Conservation (phyloP, 2,329 filamentous ascomycete genomes). For the Aspergillus hortae region DNA sequence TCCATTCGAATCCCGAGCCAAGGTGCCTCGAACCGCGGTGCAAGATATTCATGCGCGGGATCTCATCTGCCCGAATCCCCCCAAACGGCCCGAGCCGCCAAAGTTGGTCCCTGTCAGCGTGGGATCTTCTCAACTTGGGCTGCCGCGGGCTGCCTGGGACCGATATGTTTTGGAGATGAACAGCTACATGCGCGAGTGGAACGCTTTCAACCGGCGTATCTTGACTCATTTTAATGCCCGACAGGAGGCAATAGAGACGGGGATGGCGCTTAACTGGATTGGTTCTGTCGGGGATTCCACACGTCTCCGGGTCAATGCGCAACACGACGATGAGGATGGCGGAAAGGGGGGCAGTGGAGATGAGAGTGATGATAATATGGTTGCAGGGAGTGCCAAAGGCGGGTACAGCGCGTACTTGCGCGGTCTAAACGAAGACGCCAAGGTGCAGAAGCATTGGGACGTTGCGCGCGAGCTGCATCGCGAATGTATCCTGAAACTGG, state of each 20-base stretch:
- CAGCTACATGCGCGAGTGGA: slow-evolving; percentile 56
- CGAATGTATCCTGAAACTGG: slow-evolving; percentile 40
- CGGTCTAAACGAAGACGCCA: slow-evolving; percentile 44
- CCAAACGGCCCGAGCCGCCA: slow-evolving; percentile 46
- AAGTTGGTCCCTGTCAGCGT: slow-evolving; percentile 13
- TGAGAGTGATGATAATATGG: slow-evolving; percentile 27
- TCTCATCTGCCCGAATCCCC: slow-evolving; percentile 50
- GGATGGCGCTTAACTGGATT: slow-evolving; percentile 49
- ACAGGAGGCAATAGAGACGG: slow-evolving; percentile 46
- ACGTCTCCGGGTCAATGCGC: slow-evolving; percentile 27
- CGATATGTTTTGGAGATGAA: slow-evolving; percentile 53
- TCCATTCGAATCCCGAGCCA: slow-evolving; percentile 57
- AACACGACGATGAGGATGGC: slow-evolving; percentile 22
- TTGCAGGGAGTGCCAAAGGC: slow-evolving; percentile 31
- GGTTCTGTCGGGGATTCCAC: slow-evolving; percentile 49
- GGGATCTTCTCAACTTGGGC: slow-evolving; percentile 30
- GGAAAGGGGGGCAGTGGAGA: slow-evolving; percentile 12
- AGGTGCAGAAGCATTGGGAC: slow-evolving; percentile 47
- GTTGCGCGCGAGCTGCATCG: slow-evolving; percentile 45
- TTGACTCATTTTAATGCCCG: slow-evolving; percentile 54
- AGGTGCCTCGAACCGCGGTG: slow-evolving; percentile 40
- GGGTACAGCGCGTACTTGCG: slow-evolving; percentile 45
- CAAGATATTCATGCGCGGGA: slow-evolving; percentile 32
- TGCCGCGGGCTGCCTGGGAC: slow-evolving; percentile 49
- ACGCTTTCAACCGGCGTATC: slow-evolving; percentile 53